Evolutionary conservation across 345 rosid genomes (phyloP), one percentile per base, ranked within the genome.

Genomic region (Eucalyptus tenuipes): DNA sequence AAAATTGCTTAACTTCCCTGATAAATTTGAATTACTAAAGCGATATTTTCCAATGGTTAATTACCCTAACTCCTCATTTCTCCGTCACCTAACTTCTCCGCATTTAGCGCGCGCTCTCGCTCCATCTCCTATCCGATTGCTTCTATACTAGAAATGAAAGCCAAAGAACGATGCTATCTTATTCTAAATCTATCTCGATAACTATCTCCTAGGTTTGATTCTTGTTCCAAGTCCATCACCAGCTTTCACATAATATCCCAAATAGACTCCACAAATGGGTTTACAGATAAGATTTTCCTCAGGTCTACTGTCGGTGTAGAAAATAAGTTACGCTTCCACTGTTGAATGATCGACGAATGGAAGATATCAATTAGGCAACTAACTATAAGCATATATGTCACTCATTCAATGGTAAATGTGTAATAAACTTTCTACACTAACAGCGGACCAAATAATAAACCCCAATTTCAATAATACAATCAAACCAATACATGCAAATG

Each of bases 91-190:
- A 2, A 10, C 61, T 55, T 55, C 29, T 55, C 24, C 4, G 10
- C 24, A 55, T 22, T 24, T 55, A 55, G 29, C 27, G 0, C 1
- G 61, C 12, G 0, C 61, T 24, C 1, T 55, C 13, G 0, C 61
- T 55, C 61, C 27, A 55, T 55, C 61, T 55, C 61, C 29, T 22
- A 55, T 24, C 6, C 1, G 3, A 24, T 55, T 55, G 61, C 61
- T 3, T 55, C 29, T 24, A 22, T 55, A 55, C 61, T 55, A 24
- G 61, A 25, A 55, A 55, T 24, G 61, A 25, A 24, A 55, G 61
- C 61, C 61, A 55, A 55, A 25, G 13, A 55, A 55, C 13, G 29
- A 25, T 10, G 61, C 61, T 24, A 55, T 1, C 61, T 25, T 52
- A 9, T 8, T 52, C 24, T 8, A 52, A 52, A 52, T 52, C 10